Percentiles rank a stretch among this genome's conserved stretches.
Conservation (phyloP, 495 filamentous ascomycete genomes). For the Aspergillus steynii region DNA sequence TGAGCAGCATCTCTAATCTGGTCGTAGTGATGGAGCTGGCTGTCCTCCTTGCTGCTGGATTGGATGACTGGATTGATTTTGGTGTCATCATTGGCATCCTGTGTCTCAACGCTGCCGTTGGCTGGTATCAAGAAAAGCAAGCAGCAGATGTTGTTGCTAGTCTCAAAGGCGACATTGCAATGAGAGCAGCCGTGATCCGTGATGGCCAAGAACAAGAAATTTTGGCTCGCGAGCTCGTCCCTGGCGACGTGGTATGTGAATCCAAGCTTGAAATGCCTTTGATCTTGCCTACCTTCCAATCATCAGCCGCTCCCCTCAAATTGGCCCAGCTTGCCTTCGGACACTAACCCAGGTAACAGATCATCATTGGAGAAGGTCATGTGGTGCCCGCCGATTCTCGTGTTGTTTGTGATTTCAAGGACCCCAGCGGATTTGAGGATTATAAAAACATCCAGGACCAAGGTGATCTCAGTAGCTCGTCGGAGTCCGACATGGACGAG, state of each 20-base stretch:
- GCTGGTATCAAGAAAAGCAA: conserved; percentile 85
- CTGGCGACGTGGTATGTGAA: conserved; percentile 72
- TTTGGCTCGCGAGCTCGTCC: conserved; percentile 73
- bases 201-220: conserved; percentile 65
- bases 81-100: conserved; percentile 82
- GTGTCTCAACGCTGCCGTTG: conserved; percentile 70
- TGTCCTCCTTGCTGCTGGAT: conserved; percentile 71
- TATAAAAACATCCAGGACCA: conserved; percentile 56
- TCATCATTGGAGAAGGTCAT: conserved; percentile 69
- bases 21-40: conserved; percentile 75
- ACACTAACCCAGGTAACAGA: conserved; percentile 34
- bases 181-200: conserved; percentile 68
- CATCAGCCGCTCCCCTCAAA: background rate
- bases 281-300: too few relatives aligned
- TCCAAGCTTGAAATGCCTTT: background rate
- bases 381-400: conserved; percentile 71
- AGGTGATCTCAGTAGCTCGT: conserved; percentile 56
- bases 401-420: conserved; percentile 70
- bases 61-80: conserved; percentile 77
- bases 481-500: conserved; percentile 50
- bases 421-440: conserved; percentile 65
- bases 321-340: background rate
- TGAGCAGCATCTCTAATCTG: conserved; percentile 23
- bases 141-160: conserved; percentile 78
- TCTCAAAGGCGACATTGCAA: conserved; percentile 79